Conservation (phyloP, 768 basidiomycete species). For the Holtermanniella nyarrowii region DNA sequence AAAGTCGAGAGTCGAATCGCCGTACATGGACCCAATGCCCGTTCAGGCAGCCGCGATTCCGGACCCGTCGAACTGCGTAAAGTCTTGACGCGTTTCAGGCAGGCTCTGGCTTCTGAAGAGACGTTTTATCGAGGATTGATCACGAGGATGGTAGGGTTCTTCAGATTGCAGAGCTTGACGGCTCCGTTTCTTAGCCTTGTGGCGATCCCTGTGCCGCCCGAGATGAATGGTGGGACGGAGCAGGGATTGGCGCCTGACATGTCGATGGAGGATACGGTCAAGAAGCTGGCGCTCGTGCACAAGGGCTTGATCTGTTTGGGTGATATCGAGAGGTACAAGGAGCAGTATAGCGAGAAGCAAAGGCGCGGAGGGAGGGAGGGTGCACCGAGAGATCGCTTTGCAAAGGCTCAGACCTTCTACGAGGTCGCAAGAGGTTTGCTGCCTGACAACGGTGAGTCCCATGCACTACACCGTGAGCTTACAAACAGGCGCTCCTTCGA, state of each 20-base stretch:
- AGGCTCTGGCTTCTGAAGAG: constrained; percentile 81
- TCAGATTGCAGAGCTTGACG: constrained; percentile 45
- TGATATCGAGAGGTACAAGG: constrained; percentile 86
- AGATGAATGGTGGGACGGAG: constrained; percentile 1
- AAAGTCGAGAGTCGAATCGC: constrained; percentile 10
- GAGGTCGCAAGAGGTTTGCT: constrained; percentile 70
- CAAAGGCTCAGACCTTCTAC: constrained; percentile 50
- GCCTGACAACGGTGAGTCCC: constrained; percentile 63
- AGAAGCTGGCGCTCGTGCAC: constrained; percentile 63
- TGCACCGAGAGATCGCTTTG: constrained; percentile 40
- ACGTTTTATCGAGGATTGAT: constrained; percentile 81
- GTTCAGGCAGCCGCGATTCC: constrained; percentile 37
- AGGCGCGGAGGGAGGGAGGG: constrained; percentile 7
- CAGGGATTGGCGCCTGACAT: constrained; percentile 12
- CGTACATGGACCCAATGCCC: constrained; percentile 1
- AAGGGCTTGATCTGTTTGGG: constrained; percentile 87
- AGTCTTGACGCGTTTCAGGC: constrained; percentile 73
- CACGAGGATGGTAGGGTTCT: constrained; percentile 59
- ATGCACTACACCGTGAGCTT: not conserved
- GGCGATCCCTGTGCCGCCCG: constrained; percentile 1
- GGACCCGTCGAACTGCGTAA: constrained; percentile 76
- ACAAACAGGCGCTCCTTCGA: constrained; percentile 59
- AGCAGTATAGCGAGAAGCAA: constrained; percentile 54
- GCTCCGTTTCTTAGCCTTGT: not conserved
- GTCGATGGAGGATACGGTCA: constrained; percentile 50